Percentiles rank a stretch among this genome's conserved stretches.
Conservation (phyloP, 768 basidiomycete genomes). For the Naganishia antarctica region DNA sequence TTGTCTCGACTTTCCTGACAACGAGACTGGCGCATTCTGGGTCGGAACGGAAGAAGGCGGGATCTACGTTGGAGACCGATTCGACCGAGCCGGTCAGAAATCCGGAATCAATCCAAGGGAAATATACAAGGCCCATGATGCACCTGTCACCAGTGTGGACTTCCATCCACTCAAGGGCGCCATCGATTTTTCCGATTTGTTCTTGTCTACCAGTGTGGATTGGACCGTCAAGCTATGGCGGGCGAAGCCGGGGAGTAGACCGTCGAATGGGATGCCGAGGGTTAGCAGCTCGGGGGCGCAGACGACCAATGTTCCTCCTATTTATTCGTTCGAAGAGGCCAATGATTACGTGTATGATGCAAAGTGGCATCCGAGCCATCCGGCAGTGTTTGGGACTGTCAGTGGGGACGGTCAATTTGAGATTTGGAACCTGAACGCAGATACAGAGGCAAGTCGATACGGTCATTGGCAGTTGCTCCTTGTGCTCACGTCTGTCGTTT, state of each 20-base stretch:
- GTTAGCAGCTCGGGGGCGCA: neutral
- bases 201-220: slow-evolving; percentile 86
- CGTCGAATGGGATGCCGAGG: slow-evolving; percentile 18
- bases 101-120: slow-evolving; percentile 91
- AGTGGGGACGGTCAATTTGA: slow-evolving; percentile 95
- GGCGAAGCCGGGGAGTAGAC: slow-evolving; percentile 53
- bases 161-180: slow-evolving; percentile 89
- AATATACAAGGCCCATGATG: slow-evolving; percentile 85
- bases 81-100: slow-evolving; percentile 93
- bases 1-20: slow-evolving; percentile 85
- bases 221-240: slow-evolving; percentile 99
- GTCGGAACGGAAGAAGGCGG: slow-evolving; percentile 98
- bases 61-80: slow-evolving; percentile 91
- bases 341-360: slow-evolving; percentile 99
- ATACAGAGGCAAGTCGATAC: slow-evolving; percentile 72
- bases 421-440: slow-evolving; percentile 94
- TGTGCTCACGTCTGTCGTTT: slow-evolving; percentile 31
- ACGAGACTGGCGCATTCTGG: slow-evolving; percentile 95
- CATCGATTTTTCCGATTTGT: slow-evolving; percentile 91
- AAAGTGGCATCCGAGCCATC: slow-evolving; percentile 94
- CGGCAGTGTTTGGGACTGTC: slow-evolving; percentile 85
- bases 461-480: slow-evolving; percentile 33
- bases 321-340: slow-evolving; percentile 94
- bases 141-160: slow-evolving; percentile 87
- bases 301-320: slow-evolving; percentile 55